Evolutionary conservation across 352 stramenopile genomes (phyloP), one percentile per base, ranked within the genome.

Genomic region (Globisporangium solare): DNA sequence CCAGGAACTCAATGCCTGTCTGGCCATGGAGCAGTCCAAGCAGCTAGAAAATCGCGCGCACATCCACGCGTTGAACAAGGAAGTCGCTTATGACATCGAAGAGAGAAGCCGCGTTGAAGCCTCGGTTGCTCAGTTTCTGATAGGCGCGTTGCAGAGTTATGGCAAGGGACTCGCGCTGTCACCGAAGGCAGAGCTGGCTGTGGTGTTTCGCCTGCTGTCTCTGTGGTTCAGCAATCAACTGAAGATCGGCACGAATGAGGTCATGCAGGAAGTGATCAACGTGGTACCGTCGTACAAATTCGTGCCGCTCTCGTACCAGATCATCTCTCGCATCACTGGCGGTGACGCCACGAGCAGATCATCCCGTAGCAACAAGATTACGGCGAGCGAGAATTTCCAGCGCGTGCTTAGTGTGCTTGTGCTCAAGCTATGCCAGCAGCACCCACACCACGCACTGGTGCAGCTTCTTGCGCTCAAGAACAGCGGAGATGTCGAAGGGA

Each of bases 301-400:
- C 60, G 86, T 99, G 22, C 94, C 96, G 17, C 71, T 99, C 11
- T 97, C 90, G 17, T 99, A 99, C 66, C 97, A 99, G 76, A 93
- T 99, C 21, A 97, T 99, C 54, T 98, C 96, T 21, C 80, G 97
- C 0, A 89, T 99, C 27, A 35, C 27, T 35, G 27, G 27, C 27
- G 10, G 27, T 6, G 27, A 35, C 20, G 97, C 88, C 35, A 80
- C 64, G 51, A 58, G 31, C 14, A 32, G 12, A 3, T 21, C 32
- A 8, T 22, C 57, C 7, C 43, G 48, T 46, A 54, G 37, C 12
- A 51, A 6, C 27, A 60, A 13, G 22, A 54, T 17, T 53, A 11
- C 27, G 27, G 27, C 31, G 39, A 48, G 39, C 2, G 32, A 58
- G 53, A 46, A 62, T 6, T 98, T 98, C 70, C 83, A 98, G 72